phyloP scores from a whole-genome alignment of 2,329 filamentous ascomycete genomes.

The Biscogniauxia mediterranea region DNA sequence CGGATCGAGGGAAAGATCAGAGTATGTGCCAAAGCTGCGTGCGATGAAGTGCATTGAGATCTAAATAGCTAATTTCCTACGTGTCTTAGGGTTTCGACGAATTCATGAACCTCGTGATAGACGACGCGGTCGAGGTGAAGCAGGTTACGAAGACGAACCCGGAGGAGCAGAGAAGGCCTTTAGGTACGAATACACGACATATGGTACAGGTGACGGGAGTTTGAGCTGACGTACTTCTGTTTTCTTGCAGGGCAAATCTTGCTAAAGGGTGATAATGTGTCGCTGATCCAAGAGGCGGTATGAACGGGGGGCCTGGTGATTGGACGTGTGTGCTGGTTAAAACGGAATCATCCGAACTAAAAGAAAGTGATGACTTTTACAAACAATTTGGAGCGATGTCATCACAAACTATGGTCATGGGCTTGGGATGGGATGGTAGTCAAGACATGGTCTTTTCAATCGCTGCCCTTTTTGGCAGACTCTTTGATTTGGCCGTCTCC shows the following conservation, averaged over 20 bases:
- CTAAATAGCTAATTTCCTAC: slow-evolving; percentile 1
- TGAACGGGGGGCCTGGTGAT: slow-evolving; percentile 26
- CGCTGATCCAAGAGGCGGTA: slow-evolving; percentile 51
- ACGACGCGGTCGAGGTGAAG: slow-evolving; percentile 91
- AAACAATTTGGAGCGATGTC: slow-evolving; percentile 7
- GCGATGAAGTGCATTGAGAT: background rate
- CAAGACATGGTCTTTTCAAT: slow-evolving; percentile 20
- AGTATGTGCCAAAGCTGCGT: slow-evolving; percentile 49
- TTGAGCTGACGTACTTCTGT: slow-evolving; percentile 9
- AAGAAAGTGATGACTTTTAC: slow-evolving; percentile 3
- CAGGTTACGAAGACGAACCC: slow-evolving; percentile 75
- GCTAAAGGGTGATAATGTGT: slow-evolving; percentile 67
- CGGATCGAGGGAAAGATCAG: slow-evolving; percentile 96
- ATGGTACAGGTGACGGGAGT: background rate
- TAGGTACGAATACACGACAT: slow-evolving; percentile 58
- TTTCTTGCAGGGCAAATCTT: slow-evolving; percentile 56
- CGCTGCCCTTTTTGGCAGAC: slow-evolving; percentile 27
- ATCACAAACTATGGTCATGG: slow-evolving; percentile 12
- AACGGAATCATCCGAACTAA: background rate
- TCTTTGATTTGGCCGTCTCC: slow-evolving; percentile 63
- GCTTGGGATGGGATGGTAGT: background rate
- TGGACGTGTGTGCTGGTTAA: slow-evolving; percentile 21
- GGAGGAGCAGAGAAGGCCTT: slow-evolving; percentile 71
- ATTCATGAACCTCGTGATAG: slow-evolving; percentile 98
- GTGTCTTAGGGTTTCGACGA: slow-evolving; percentile 83